phyloP scores from a whole-genome alignment of 805 yeast species.

The Komagataella populi region DNA sequence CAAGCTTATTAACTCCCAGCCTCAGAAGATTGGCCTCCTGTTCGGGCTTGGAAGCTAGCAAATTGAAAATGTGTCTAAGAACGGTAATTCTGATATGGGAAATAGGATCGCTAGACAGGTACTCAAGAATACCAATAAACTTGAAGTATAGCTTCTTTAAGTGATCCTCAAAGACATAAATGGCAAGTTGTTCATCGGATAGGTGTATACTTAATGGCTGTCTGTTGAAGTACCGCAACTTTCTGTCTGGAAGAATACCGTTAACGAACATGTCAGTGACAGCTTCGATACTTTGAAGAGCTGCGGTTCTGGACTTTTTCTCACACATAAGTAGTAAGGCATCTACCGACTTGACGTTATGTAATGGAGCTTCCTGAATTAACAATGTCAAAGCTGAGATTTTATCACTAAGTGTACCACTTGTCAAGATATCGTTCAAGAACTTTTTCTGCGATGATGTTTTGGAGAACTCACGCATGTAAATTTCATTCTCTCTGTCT shows the following conservation, averaged over 20 bases:
- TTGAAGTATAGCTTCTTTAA: conserved; percentile 66
- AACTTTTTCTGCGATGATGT: conserved; percentile 77
- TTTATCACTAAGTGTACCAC: conserved; percentile 92
- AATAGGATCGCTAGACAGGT: conserved; percentile 80
- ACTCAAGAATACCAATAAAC: conserved; percentile 65
- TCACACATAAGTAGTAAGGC: conserved; percentile 66
- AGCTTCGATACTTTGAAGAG: conserved; percentile 81
- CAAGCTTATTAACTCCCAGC: conserved; percentile 85
- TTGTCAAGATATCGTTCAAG: conserved; percentile 73
- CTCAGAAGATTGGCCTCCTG: conserved; percentile 87
- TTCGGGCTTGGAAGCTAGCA: conserved; percentile 81
- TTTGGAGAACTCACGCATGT: conserved; percentile 60
- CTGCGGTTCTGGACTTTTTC: conserved; percentile 88
- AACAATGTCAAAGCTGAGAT: conserved; percentile 87
- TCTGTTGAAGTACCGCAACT: conserved; percentile 65
- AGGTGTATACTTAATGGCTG: conserved; percentile 41
- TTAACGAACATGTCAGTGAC: conserved; percentile 76
- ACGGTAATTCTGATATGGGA: conserved; percentile 74
- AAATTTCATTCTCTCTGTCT: conserved; percentile 57
- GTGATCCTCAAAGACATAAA: conserved; percentile 83
- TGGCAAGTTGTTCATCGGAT: conserved; percentile 44
- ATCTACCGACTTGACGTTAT: conserved; percentile 74
- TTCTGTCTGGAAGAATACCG: conserved; percentile 80
- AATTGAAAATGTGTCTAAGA: conserved; percentile 63
- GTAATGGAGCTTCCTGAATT: conserved; percentile 91